Evolutionary conservation across 2,329 filamentous ascomycete genomes (phyloP).

Genomic region (Aspergillus hiratsukae): DNA sequence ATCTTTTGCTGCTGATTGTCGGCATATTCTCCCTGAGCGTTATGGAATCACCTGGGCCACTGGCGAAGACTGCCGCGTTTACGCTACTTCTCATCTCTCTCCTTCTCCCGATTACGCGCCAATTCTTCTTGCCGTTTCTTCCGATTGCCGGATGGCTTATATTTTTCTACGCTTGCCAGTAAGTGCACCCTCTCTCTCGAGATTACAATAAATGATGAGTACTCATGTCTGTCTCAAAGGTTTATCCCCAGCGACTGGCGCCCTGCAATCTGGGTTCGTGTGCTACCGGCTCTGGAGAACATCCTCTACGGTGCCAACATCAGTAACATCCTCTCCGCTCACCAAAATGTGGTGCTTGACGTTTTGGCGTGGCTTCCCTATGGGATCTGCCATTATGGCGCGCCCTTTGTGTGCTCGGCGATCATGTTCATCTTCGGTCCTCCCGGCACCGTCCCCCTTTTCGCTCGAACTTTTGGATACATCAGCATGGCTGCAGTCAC

Average conservation of each 20-base stretch:
- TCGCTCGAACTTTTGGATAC: constrained; percentile 84
- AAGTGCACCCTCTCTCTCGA: constrained; percentile 42
- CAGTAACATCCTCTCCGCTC: constrained; percentile 89
- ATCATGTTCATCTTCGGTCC: constrained; percentile 86
- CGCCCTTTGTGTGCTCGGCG: constrained; percentile 71
- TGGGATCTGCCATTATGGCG: constrained; percentile 83
- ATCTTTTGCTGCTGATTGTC: constrained; percentile 67
- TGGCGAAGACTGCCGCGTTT: constrained; percentile 70
- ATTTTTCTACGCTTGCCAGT: constrained; percentile 92
- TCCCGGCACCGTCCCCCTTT: constrained; percentile 78
- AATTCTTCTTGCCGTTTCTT: constrained; percentile 85
- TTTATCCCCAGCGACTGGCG: constrained; percentile 87
- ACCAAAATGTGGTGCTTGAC: constrained; percentile 78
- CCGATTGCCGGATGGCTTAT: constrained; percentile 82
- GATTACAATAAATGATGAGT: neutral
- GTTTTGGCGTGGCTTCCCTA: constrained; percentile 92
- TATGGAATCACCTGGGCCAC: constrained; percentile 70
- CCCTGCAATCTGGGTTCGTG: constrained; percentile 91
- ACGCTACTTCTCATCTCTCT: constrained; percentile 65
- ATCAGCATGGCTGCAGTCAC: constrained; percentile 84
- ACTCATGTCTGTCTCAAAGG: constrained; percentile 45
- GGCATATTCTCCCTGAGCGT: constrained; percentile 80
- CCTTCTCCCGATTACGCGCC: constrained; percentile 76
- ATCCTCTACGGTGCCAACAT: constrained; percentile 94
- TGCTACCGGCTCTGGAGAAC: constrained; percentile 90